A percentile compares a stretch with the other conserved stretches of the same genome.
Conservation (phyloP, 2,329 filamentous ascomycete species). For the Curvularia hawaiiensis region DNA sequence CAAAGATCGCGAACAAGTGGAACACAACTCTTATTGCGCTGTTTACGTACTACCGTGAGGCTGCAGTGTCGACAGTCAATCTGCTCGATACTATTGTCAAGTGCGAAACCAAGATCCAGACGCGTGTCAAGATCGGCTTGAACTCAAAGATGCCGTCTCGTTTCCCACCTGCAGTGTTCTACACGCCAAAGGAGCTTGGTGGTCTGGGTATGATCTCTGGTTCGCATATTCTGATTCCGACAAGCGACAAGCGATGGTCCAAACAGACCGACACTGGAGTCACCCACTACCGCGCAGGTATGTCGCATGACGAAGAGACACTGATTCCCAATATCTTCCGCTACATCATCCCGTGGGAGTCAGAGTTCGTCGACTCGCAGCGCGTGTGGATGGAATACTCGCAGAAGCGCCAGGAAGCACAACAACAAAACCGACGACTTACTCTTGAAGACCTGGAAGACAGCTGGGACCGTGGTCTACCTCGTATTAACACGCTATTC, state of each 20-base stretch:
- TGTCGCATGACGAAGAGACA: slow-evolving; percentile 98
- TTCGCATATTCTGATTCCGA: slow-evolving; percentile 95
- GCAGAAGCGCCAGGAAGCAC: slow-evolving; percentile 94
- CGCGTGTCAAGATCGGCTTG: slow-evolving; percentile 95
- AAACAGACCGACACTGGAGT: slow-evolving; percentile 98
- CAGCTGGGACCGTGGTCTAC: slow-evolving; percentile 96
- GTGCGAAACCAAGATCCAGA: slow-evolving; percentile 99
- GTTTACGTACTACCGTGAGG: slow-evolving; percentile 98
- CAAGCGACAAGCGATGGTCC: slow-evolving; percentile 97
- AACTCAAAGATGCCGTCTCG: slow-evolving; percentile 99
- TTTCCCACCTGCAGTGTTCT: slow-evolving; percentile 98
- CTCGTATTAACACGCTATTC: slow-evolving; percentile 98
- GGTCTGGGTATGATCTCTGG: slow-evolving; percentile 99
- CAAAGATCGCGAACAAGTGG: slow-evolving; percentile 99
- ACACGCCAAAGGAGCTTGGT: slow-evolving; percentile 96
- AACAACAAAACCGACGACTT: slow-evolving; percentile 92
- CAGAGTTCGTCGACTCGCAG: slow-evolving; percentile 98
- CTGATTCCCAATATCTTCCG: slow-evolving; percentile 98
- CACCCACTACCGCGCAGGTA: slow-evolving; percentile 94
- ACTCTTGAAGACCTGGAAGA: slow-evolving; percentile 97
- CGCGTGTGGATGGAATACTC: slow-evolving; percentile 99
- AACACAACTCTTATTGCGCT: slow-evolving; percentile 96
- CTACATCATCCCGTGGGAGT: slow-evolving; percentile 99
- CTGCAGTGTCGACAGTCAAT: slow-evolving; percentile 92
- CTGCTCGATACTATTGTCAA: slow-evolving; percentile 98